Evolutionary conservation across 2,329 filamentous ascomycete species (phyloP).

Genomic region (Pyricularia grisea): DNA sequence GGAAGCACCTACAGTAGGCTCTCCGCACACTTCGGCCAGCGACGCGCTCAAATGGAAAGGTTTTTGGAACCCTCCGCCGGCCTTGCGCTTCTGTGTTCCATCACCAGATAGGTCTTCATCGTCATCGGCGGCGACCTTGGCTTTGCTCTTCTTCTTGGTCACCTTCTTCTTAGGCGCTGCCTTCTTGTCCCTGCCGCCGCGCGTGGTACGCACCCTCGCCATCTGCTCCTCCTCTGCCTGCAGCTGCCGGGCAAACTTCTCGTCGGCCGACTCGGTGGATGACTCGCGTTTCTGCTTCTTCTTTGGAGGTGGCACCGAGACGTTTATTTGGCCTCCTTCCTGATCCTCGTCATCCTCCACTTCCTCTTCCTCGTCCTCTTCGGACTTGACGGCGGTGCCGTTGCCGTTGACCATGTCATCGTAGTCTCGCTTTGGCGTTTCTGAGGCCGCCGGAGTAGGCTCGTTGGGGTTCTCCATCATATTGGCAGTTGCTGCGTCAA

Average conservation of each 20-base stretch:
- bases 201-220: slow-evolving; percentile 59
- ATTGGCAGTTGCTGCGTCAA: slow-evolving; percentile 54
- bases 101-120: slow-evolving; percentile 67
- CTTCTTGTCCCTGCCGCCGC: slow-evolving; percentile 55
- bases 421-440: slow-evolving; percentile 26
- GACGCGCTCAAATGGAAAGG: slow-evolving; percentile 65
- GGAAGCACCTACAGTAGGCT: slow-evolving; percentile 46
- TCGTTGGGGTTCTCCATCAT: neutral
- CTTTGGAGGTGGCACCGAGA: slow-evolving; percentile 35
- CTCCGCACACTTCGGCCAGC: slow-evolving; percentile 61
- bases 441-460: neutral
- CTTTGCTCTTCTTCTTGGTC: slow-evolving; percentile 63
- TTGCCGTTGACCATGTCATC: slow-evolving; percentile 16
- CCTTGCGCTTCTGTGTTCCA: slow-evolving; percentile 61
- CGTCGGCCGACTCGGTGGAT: slow-evolving; percentile 63
- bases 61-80: slow-evolving; percentile 89
- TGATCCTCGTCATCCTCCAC: slow-evolving; percentile 20
- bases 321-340: slow-evolving; percentile 33
- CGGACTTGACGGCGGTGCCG: slow-evolving; percentile 19
- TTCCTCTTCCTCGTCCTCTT: slow-evolving; percentile 14
- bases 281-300: slow-evolving; percentile 62
- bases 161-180: slow-evolving; percentile 52
- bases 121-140: slow-evolving; percentile 67
- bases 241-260: slow-evolving; percentile 73
- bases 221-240: slow-evolving; percentile 85